These are phyloP conservation scores for Leccinum incarnatum DNA, from an alignment of 768 basidiomycete species.

Conservation along the genomic window DNA sequence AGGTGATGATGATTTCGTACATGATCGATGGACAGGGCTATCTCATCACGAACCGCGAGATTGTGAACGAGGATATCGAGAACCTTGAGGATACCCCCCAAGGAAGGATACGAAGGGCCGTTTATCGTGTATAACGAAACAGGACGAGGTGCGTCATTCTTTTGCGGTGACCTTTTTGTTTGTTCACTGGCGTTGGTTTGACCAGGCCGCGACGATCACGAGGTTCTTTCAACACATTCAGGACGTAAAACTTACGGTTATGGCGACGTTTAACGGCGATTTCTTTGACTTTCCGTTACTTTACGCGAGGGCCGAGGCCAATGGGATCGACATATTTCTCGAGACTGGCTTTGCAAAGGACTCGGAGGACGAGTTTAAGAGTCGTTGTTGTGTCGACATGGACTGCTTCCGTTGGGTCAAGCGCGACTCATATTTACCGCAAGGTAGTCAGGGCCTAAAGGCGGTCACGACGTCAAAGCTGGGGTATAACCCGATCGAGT, in stretches of 20 bases:
- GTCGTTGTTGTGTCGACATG: slow-evolving; percentile 92
- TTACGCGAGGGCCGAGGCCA: slow-evolving; percentile 74
- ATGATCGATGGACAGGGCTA: slow-evolving; percentile 99
- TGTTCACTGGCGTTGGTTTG: background rate
- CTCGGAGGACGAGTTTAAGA: slow-evolving; percentile 93
- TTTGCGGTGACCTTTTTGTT: background rate
- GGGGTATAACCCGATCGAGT: slow-evolving; percentile 94
- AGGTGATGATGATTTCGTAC: slow-evolving; percentile 99
- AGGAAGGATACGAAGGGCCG: slow-evolving; percentile 95
- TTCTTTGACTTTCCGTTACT: slow-evolving; percentile 99
- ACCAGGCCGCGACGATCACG: slow-evolving; percentile 74
- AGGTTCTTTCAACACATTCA: slow-evolving; percentile 94
- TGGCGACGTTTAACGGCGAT: slow-evolving; percentile 98
- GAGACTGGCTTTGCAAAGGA: slow-evolving; percentile 94
- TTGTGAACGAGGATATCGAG: slow-evolving; percentile 95
- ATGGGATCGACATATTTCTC: slow-evolving; percentile 94
- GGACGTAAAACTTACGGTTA: slow-evolving; percentile 92
- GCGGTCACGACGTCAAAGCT: slow-evolving; percentile 95
- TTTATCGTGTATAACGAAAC: slow-evolving; percentile 92
- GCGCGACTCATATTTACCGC: slow-evolving; percentile 96
- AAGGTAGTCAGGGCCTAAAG: slow-evolving; percentile 97
- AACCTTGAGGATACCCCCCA: slow-evolving; percentile 98
- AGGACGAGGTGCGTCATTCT: slow-evolving; percentile 66
- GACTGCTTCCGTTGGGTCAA: slow-evolving; percentile 99
- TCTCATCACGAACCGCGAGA: slow-evolving; percentile 96